Evolutionary conservation across 805 yeast species (phyloP).

Genomic region (Kodamaea leandrae): DNA sequence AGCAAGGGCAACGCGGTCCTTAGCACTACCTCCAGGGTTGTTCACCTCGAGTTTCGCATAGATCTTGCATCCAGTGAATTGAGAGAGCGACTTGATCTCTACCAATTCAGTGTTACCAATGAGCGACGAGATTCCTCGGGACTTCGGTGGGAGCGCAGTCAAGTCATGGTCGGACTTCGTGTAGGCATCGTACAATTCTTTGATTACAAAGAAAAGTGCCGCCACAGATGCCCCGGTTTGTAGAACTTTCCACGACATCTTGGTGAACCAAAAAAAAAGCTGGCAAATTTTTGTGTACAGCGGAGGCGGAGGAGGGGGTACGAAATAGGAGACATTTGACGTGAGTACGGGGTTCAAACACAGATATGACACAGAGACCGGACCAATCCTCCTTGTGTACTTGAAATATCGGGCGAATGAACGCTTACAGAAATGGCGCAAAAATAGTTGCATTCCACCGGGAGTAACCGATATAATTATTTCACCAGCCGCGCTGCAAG

Average conservation of each 20-base stretch:
- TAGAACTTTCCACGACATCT: slow-evolving; percentile 1
- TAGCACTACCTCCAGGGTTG: slow-evolving; percentile 95
- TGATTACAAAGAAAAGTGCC: slow-evolving; percentile 10
- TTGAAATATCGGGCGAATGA: no score
- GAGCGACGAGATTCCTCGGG: slow-evolving; percentile 67
- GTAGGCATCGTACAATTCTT: slow-evolving; percentile 9
- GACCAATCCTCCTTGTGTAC: no score
- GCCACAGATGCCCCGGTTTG: slow-evolving; percentile 17
- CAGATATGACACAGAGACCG: no score
- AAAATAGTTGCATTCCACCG: no score
- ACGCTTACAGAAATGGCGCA: no score
- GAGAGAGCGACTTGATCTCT: slow-evolving; percentile 65
- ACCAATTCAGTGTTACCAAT: slow-evolving; percentile 92
- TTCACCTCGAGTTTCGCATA: slow-evolving; percentile 82
- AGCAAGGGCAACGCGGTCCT: slow-evolving; percentile 89
- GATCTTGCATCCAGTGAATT: slow-evolving; percentile 73
- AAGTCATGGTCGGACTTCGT: slow-evolving; percentile 8
- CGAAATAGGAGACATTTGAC: no score
- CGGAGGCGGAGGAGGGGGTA: no score
- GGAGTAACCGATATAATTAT: no score
- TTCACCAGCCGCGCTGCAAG: no score
- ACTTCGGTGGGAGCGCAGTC: slow-evolving; percentile 25
- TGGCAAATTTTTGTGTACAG: not conserved
- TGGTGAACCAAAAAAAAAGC: slow-evolving; percentile 1
- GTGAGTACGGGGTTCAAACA: no score